phyloP scores from a whole-genome alignment of 345 rosid species.

The Kandelia obovata region DNA sequence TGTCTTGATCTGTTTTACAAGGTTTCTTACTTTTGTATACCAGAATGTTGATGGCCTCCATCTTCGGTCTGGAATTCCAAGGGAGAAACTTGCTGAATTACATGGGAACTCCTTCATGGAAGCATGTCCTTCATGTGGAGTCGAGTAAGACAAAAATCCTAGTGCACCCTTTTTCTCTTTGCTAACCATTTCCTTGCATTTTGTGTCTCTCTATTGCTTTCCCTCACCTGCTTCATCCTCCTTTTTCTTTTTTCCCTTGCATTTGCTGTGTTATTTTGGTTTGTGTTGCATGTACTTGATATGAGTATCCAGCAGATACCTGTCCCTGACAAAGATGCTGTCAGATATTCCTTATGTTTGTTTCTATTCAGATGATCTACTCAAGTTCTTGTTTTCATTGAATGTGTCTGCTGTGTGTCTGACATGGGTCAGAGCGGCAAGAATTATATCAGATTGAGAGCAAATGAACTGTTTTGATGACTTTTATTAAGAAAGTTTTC shows the following conservation, averaged over 20 bases:
- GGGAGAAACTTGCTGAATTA: constrained; percentile 91
- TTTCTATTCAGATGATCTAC: neutral
- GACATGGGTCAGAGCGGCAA: neutral
- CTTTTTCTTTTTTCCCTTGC: neutral
- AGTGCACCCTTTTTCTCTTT: neutral
- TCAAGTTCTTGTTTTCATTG: neutral
- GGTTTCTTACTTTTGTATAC: neutral
- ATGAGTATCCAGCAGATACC: neutral
- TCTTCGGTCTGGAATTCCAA: constrained; percentile 97
- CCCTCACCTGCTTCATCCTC: neutral
- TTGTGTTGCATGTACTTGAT: neutral
- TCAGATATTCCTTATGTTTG: neutral
- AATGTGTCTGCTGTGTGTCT: neutral
- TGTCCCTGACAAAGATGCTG: neutral
- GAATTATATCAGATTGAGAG: neutral
- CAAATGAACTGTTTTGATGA: neutral
- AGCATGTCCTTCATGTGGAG: constrained; percentile 73
- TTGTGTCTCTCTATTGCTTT: neutral
- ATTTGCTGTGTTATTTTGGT: neutral
- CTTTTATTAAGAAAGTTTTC: neutral
- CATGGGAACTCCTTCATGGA: constrained; percentile 98
- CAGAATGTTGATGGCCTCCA: constrained; percentile 97
- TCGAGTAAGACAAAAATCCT: constrained; percentile 46
- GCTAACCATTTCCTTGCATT: neutral
- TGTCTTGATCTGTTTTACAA: neutral